These are phyloP conservation scores for Nematodospora valgi DNA, from an alignment of 805 yeast genomes.

Conservation along the genomic window DNA sequence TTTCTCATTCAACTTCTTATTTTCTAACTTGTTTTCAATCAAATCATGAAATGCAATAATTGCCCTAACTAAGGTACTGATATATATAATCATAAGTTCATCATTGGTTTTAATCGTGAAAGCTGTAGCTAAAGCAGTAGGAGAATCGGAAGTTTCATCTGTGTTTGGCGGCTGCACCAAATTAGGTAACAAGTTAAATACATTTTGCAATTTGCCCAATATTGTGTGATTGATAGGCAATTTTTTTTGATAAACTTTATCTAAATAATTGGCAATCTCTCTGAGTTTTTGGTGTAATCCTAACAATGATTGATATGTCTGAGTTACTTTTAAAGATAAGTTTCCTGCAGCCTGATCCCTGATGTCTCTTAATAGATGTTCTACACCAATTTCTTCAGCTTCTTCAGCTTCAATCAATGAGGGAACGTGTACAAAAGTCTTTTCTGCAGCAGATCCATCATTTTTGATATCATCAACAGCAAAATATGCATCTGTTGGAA, in stretches of 20 bases:
- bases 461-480: conserved; percentile 95
- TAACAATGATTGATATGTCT: conserved; percentile 81
- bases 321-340: conserved; percentile 79
- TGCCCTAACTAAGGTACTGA: conserved; percentile 85
- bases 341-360: conserved; percentile 97
- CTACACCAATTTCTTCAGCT: conserved; percentile 99
- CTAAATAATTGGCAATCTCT: conserved; percentile 75
- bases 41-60: conserved; percentile 95
- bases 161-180: conserved; percentile 32
- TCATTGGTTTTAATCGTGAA: conserved; percentile 93
- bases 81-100: conserved; percentile 90
- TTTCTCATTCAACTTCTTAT: conserved; percentile 48
- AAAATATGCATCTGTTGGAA: conserved; percentile 93
- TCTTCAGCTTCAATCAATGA: conserved; percentile 95
- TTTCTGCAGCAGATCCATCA: conserved; percentile 90
- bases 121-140: conserved; percentile 61
- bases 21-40: conserved; percentile 92
- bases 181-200: conserved; percentile 89
- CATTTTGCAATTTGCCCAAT: conserved; percentile 89
- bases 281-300: conserved; percentile 78
- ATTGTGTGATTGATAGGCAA: conserved; percentile 89
- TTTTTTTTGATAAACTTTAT: conserved; percentile 63
- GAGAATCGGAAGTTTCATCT: conserved; percentile 12
- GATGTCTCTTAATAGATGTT: conserved; percentile 88
- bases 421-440: conserved; percentile 90